Percentiles rank a stretch among this genome's conserved stretches.
Evolutionary conservation across 2,329 filamentous ascomycete genomes (phyloP).

Genomic region (Claviceps monticola): DNA sequence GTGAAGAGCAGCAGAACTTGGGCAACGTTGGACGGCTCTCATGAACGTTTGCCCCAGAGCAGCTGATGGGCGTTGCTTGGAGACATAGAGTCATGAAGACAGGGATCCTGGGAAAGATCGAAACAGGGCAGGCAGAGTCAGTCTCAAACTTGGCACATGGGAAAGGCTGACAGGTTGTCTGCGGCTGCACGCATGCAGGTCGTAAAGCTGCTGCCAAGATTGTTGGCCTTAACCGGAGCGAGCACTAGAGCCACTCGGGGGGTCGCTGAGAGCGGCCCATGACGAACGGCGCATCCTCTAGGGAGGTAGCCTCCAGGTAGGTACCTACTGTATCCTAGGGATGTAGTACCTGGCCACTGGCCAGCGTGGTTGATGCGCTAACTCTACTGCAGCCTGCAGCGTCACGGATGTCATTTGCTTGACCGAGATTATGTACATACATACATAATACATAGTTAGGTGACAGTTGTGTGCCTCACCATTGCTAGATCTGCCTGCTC

Average conservation of each 20-base stretch:
- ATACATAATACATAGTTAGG: too few relatives aligned
- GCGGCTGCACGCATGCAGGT: neutral
- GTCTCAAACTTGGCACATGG: neutral
- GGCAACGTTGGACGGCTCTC: neutral
- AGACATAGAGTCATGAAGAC: neutral
- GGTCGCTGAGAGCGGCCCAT: neutral
- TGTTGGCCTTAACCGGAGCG: neutral
- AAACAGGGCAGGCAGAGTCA: neutral
- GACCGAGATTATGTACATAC: too few relatives aligned
- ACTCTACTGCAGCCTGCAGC: too few relatives aligned
- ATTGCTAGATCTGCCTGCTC: too few relatives aligned
- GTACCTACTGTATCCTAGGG: too few relatives aligned
- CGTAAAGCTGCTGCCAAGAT: constrained; percentile 1
- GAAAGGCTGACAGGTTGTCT: neutral
- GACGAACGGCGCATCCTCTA: too few relatives aligned
- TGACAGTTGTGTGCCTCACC: too few relatives aligned
- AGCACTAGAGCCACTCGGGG: neutral
- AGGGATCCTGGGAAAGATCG: neutral
- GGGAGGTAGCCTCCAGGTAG: too few relatives aligned
- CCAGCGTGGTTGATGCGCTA: too few relatives aligned
- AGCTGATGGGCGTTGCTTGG: neutral
- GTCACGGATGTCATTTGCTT: too few relatives aligned
- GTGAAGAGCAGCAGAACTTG: neutral
- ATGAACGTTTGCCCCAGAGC: neutral
- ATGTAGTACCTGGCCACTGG: too few relatives aligned